These are phyloP conservation scores for Fusarium sp. DNA, from an alignment of 2,329 filamentous ascomycete species.

Conservation along the genomic window DNA sequence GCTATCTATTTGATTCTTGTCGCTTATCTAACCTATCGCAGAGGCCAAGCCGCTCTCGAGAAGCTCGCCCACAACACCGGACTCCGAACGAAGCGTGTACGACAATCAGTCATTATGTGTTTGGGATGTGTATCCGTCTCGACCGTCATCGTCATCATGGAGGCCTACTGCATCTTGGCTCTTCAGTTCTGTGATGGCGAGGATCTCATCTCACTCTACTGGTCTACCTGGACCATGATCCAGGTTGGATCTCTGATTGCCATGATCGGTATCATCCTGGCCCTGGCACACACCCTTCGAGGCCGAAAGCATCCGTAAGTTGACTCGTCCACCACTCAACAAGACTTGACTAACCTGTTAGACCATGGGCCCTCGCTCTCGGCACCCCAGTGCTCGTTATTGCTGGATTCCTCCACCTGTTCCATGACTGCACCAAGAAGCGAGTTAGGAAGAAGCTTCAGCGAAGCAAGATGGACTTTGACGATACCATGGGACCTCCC, in stretches of 20 bases:
- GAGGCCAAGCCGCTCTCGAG: conserved; percentile 57
- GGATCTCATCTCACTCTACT: conserved; percentile 72
- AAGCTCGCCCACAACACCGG: conserved; percentile 51
- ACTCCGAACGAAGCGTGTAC: conserved; percentile 55
- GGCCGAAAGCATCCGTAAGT: conserved; percentile 68
- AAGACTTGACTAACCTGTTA: conserved; percentile 38
- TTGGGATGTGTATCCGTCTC: conserved; percentile 62
- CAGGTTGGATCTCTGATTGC: conserved; percentile 73
- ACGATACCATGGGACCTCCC: conserved; percentile 51
- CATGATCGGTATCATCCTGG: conserved; percentile 70
- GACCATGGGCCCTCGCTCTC: conserved; percentile 71
- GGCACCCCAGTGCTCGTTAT: conserved; percentile 74
- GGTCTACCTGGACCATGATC: conserved; percentile 74
- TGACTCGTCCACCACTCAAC: background rate
- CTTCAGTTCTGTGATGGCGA: conserved; percentile 74
- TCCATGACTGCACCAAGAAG: conserved; percentile 59
- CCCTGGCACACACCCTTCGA: conserved; percentile 65
- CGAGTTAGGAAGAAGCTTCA: conserved; percentile 53
- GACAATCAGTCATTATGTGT: conserved; percentile 61
- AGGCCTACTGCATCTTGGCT: conserved; percentile 68
- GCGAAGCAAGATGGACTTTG: conserved; percentile 42
- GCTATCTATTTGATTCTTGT: background rate
- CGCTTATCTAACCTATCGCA: conserved; percentile 30
- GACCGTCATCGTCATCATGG: conserved; percentile 65
- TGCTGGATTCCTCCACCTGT: conserved; percentile 66